Evolutionary conservation across 805 yeast genomes (phyloP).

Genomic region (Kluyveromyces aestuarii): DNA sequence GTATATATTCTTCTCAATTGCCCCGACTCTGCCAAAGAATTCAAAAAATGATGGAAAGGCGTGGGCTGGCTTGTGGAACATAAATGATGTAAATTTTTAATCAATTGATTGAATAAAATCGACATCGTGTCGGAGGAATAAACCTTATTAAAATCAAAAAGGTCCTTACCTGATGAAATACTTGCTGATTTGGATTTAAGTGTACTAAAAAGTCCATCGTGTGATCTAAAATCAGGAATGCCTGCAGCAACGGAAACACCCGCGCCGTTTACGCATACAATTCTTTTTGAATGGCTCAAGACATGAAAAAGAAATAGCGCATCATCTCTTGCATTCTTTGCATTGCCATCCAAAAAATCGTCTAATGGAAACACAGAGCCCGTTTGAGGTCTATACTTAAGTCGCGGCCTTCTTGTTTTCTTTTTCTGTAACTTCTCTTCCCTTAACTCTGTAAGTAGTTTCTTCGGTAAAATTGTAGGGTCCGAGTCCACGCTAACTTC

Average conservation of each 20-base stretch:
- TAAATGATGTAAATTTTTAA: conserved; percentile 49
- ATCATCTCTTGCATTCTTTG: conserved; percentile 12
- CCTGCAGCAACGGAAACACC: conserved; percentile 89
- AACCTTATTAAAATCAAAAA: conserved; percentile 66
- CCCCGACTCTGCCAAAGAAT: conserved; percentile 49
- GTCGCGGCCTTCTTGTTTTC: conserved; percentile 34
- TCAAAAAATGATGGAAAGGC: conserved; percentile 58
- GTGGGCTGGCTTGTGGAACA: conserved; percentile 58
- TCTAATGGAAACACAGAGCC: conserved; percentile 37
- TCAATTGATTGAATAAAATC: conserved; percentile 62
- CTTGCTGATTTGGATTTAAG: conserved; percentile 31
- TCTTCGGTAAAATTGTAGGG: conserved; percentile 12
- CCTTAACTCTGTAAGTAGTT: conserved; percentile 12
- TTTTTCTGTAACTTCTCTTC: conserved; percentile 2
- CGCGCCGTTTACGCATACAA: conserved; percentile 75
- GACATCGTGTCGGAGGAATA: conserved; percentile 57
- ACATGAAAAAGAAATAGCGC: conserved; percentile 45
- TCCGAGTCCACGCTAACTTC: neutral
- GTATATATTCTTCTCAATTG: conserved; percentile 70
- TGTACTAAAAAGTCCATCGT: conserved; percentile 64
- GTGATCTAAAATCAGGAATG: conserved; percentile 79
- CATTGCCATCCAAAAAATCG: conserved; percentile 10
- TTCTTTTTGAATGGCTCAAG: conserved; percentile 43
- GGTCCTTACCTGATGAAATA: conserved; percentile 46
- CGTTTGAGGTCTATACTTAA: conserved; percentile 37